Evolutionary conservation across 176 grass and related monocot species (phyloP).

Genomic region (Eragrostis curvula): DNA sequence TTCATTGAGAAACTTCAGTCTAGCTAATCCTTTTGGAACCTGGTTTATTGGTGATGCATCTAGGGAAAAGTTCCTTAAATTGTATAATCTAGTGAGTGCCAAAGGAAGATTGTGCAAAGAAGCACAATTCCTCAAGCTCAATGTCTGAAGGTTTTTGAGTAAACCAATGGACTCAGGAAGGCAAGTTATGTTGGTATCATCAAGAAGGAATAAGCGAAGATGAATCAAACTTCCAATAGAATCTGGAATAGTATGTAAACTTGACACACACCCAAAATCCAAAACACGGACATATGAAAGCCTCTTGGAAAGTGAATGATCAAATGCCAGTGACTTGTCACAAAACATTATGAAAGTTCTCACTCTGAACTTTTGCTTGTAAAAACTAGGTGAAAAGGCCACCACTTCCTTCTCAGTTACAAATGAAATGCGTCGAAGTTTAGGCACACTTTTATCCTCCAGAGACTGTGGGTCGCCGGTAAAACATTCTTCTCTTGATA

Average conservation of each 20-base stretch:
- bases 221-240: neutral
- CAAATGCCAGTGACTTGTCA: neutral
- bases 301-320: neutral
- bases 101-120: no score
- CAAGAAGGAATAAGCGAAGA: neutral
- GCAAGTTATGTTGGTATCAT: neutral
- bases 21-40: no score
- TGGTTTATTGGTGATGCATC: no score
- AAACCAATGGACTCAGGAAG: slow-evolving; percentile 17
- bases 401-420: neutral
- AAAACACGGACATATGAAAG: slow-evolving; percentile 21
- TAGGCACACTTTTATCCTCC: neutral
- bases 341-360: neutral
- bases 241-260: neutral
- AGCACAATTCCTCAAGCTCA: no score
- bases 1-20: no score
- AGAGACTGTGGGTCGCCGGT: slow-evolving; percentile 20
- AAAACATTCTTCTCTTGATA: slow-evolving; percentile 16
- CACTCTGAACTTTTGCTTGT: neutral
- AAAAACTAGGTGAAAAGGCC: neutral
- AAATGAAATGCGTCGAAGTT: slow-evolving; percentile 16
- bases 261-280: neutral
- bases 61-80: no score
- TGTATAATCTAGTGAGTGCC: no score
- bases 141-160: no score